Percentiles rank a stretch among this genome's conserved stretches.
Evolutionary conservation across 345 rosid genomes (phyloP).

Genomic region (Syzygium jambos): DNA sequence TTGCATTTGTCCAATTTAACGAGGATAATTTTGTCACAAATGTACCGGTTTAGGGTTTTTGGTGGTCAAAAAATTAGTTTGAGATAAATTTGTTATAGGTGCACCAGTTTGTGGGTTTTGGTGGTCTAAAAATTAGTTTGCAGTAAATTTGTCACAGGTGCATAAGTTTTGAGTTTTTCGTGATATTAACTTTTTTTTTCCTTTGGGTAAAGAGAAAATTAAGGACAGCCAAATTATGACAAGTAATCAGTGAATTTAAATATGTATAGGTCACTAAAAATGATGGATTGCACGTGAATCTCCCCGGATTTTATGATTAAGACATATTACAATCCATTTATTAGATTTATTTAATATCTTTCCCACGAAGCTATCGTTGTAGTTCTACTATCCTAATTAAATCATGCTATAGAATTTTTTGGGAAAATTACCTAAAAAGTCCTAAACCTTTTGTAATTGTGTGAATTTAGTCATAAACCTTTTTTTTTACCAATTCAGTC

Average conservation of each 20-base stretch:
- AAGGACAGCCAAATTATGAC: too few relatives aligned
- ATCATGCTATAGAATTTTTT: not conserved
- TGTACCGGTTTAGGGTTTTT: too few relatives aligned
- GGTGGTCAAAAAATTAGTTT: too few relatives aligned
- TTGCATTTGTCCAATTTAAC: too few relatives aligned
- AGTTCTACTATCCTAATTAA: not conserved
- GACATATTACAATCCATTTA: not conserved
- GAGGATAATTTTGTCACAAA: too few relatives aligned
- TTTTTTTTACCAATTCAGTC: accelerated
- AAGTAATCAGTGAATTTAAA: not conserved
- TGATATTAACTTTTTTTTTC: not conserved
- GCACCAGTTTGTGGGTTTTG: too few relatives aligned
- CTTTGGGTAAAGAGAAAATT: too few relatives aligned
- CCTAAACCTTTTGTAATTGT: not conserved
- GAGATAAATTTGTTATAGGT: too few relatives aligned
- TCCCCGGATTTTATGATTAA: not conserved
- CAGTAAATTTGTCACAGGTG: too few relatives aligned
- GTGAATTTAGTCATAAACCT: too few relatives aligned
- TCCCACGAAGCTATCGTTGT: not conserved
- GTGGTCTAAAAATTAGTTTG: too few relatives aligned
- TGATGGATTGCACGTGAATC: not conserved
- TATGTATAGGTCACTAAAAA: not conserved
- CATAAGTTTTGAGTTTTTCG: too few relatives aligned
- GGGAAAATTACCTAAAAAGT: not conserved
- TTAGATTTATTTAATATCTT: not conserved